phyloP scores from a whole-genome alignment of 2,329 filamentous ascomycete genomes.

The Fusarium equiseti region DNA sequence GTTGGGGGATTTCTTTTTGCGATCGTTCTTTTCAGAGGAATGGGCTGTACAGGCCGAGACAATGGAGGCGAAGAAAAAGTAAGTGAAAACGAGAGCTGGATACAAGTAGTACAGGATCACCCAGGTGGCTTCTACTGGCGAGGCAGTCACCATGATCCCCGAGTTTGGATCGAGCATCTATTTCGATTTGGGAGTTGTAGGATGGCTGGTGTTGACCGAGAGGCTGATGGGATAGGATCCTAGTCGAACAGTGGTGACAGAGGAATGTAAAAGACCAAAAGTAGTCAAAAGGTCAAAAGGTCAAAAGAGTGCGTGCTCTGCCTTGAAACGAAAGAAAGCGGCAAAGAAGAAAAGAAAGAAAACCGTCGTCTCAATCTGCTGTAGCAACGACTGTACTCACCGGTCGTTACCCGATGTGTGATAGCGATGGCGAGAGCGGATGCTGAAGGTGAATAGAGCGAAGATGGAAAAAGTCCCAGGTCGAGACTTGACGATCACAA shows the following conservation, averaged over 20 bases:
- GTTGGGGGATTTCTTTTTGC: slow-evolving; percentile 33
- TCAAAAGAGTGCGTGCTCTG: neutral
- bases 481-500: slow-evolving; percentile 32
- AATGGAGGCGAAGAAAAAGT: slow-evolving; percentile 69
- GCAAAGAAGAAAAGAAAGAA: neutral
- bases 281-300: neutral
- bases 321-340: slow-evolving; percentile 2
- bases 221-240: neutral
- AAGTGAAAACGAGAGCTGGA: slow-evolving; percentile 59
- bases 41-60: slow-evolving; percentile 68
- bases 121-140: slow-evolving; percentile 33
- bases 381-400: slow-evolving; percentile 24
- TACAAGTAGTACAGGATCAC: slow-evolving; percentile 45
- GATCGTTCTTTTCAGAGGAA: slow-evolving; percentile 51
- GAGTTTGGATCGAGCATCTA: slow-evolving; percentile 12
- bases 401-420: slow-evolving; percentile 25
- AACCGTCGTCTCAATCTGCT: neutral
- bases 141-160: slow-evolving; percentile 33
- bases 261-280: slow-evolving; percentile 2
- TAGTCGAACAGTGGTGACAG: neutral
- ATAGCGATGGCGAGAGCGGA: slow-evolving; percentile 30
- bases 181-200: neutral
- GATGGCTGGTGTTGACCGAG: neutral
- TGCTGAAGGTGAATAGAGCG: slow-evolving; percentile 25
- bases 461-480: slow-evolving; percentile 21